Percentiles rank a stretch among this genome's conserved stretches.
These are phyloP conservation scores for Flaveria brownii DNA, from an alignment of 129 eudicot genomes.

Conservation along the genomic window DNA sequence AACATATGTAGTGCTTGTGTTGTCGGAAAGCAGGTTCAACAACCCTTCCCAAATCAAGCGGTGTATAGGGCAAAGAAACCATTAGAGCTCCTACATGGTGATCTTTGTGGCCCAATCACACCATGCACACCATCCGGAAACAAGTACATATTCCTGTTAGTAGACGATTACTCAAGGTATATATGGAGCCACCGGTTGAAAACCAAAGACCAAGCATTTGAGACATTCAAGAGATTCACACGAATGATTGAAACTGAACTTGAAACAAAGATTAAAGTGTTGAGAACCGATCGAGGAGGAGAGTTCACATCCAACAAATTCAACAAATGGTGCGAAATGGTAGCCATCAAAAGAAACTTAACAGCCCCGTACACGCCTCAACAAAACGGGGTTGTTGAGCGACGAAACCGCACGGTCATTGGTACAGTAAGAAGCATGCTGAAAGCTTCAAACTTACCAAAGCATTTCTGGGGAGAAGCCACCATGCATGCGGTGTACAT, in stretches of 20 bases:
- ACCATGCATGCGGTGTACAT: neutral
- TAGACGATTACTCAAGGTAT: too few species aligned
- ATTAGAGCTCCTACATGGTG: neutral
- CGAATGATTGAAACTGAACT: too few species aligned
- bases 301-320: too few species aligned
- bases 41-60: neutral
- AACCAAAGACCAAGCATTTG: too few species aligned
- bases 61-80: neutral
- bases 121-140: neutral
- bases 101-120: neutral
- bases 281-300: too few species aligned
- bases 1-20: neutral
- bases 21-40: neutral
- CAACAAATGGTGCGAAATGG: neutral
- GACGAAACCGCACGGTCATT: neutral
- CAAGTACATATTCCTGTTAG: neutral
- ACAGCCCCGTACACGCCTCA: neutral
- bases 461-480: neutral
- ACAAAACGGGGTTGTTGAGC: neutral
- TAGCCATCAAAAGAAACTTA: neutral
- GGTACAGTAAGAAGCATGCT: neutral
- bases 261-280: too few species aligned
- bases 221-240: too few species aligned
- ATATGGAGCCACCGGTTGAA: too few species aligned
- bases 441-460: neutral